Conservation (phyloP, 257 asterid genomes). For the Fraxinus americana region DNA sequence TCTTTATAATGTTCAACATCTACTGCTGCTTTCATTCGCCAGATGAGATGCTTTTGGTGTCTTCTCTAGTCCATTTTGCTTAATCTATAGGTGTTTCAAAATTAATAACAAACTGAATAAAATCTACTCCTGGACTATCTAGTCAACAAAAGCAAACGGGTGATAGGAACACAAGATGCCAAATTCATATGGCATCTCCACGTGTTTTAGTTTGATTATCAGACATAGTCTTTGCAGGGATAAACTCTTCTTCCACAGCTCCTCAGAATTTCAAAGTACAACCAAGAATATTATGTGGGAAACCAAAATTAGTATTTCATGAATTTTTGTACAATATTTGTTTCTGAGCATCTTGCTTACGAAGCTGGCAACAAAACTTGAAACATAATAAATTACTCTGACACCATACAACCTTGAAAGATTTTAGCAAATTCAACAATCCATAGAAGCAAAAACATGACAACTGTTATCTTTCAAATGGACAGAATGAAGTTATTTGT, state of each 20-base stretch:
- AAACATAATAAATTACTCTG: neutral
- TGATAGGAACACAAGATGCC: neutral
- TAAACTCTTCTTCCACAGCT: neutral
- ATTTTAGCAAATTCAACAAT: neutral
- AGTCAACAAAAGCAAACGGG: neutral
- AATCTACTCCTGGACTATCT: too few relatives aligned
- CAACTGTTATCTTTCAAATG: neutral
- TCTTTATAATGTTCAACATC: constrained; percentile 1
- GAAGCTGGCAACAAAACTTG: neutral
- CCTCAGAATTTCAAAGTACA: neutral
- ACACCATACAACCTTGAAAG: neutral
- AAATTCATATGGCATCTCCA: neutral
- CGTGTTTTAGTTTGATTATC: neutral
- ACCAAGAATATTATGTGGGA: neutral
- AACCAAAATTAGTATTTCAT: neutral
- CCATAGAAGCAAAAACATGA: neutral
- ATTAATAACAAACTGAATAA: too few relatives aligned
- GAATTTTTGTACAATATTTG: neutral
- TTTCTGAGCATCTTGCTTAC: neutral
- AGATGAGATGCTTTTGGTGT: neutral
- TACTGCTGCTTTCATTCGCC: neutral
- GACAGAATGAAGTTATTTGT: neutral
- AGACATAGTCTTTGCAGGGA: neutral
- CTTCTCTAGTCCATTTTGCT: neutral
- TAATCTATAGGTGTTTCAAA: too few relatives aligned